Base-by-base conservation (phyloP, 768 basidiomycete genomes). In the Paxillus ammoniavirescens region DNA sequence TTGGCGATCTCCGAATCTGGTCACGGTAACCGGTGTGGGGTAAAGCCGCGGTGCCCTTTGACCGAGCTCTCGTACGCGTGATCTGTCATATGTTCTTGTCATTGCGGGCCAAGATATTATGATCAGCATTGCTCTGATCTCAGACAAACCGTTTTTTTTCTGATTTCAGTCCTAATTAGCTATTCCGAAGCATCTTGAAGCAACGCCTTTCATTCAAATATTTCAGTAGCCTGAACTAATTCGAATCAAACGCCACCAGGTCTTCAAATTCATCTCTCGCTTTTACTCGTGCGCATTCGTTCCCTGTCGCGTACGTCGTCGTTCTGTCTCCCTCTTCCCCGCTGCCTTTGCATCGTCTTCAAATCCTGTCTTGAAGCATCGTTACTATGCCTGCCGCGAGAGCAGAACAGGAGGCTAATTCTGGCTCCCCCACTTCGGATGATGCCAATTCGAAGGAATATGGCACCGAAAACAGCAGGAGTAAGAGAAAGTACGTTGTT, bases 401-500 rank as follows among this genome's bases (percentile, higher is more conserved):
- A 64, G 74, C 80, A 65, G 85, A 86, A 78, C 85, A 85, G 78
- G 83, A 82, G 73, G 73, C 64, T 51, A 76, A 72, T 69, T 83
- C 83, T 62, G 74, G 79, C 72, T 79, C 83, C 62, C 81, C 82
- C 58, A 78, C 83, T 70, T 84, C 84, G 63, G 84, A 86, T 77
- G 84, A 84, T 68, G 72, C 74, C 61, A 71, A 73, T 68, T 68
- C 72, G 68, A 81, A 80, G 75, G 80, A 82, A 69, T 33, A 37
- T 61, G 64, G 72, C 69, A 68, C 82, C 80, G 83, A 86, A 79
- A 85, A 80, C 73, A 82, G 78, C 76, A 87, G 83, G 75, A 79
- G 77, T 74, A 89, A 88, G 77, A 80, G 86, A 82, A 89, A 89
- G 87, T 89, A 74, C 72, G 87, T 82, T 54, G 17, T 50, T 55